Conservation (phyloP, 352 stramenopile genomes). For the Globisporangium recalcitrans region DNA sequence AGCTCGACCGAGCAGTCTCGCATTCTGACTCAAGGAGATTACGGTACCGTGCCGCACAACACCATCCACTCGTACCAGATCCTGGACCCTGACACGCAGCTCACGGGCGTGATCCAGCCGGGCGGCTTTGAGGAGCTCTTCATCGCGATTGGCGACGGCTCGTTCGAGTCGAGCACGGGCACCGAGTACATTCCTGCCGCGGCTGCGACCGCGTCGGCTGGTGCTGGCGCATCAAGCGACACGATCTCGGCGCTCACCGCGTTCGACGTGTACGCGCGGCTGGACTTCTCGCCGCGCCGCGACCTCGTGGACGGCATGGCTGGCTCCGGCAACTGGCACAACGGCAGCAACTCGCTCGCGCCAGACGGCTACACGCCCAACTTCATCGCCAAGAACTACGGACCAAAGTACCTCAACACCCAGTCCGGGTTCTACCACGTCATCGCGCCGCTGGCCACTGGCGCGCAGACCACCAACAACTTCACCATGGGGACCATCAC, state of each 20-base stretch:
- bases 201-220: slow-evolving; percentile 23
- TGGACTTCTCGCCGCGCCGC: slow-evolving; percentile 33
- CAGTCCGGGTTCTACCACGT: slow-evolving; percentile 46
- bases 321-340: slow-evolving; percentile 46
- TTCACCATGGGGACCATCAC: slow-evolving; percentile 56
- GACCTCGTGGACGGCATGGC: slow-evolving; percentile 39
- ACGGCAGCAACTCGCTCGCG: slow-evolving; percentile 39
- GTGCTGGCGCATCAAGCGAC: slow-evolving; percentile 25
- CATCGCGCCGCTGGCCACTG: slow-evolving; percentile 41
- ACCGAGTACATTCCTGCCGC: slow-evolving; percentile 39
- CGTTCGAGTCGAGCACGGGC: slow-evolving; percentile 37
- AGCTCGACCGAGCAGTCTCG: slow-evolving; percentile 35
- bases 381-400: slow-evolving; percentile 55
- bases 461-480: slow-evolving; percentile 41
- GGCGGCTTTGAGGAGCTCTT: slow-evolving; percentile 52
- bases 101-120: slow-evolving; percentile 52
- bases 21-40: slow-evolving; percentile 46
- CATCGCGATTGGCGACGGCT: slow-evolving; percentile 35
- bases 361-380: slow-evolving; percentile 38
- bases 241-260: slow-evolving; percentile 36
- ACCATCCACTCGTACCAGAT: slow-evolving; percentile 56
- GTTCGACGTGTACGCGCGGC: slow-evolving; percentile 46
- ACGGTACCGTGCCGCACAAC: slow-evolving; percentile 50
- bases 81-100: slow-evolving; percentile 49
- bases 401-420: slow-evolving; percentile 52